These are phyloP conservation scores for Exophiala aquamarina DNA, from an alignment of 2,329 filamentous ascomycete genomes.

Conservation along the genomic window DNA sequence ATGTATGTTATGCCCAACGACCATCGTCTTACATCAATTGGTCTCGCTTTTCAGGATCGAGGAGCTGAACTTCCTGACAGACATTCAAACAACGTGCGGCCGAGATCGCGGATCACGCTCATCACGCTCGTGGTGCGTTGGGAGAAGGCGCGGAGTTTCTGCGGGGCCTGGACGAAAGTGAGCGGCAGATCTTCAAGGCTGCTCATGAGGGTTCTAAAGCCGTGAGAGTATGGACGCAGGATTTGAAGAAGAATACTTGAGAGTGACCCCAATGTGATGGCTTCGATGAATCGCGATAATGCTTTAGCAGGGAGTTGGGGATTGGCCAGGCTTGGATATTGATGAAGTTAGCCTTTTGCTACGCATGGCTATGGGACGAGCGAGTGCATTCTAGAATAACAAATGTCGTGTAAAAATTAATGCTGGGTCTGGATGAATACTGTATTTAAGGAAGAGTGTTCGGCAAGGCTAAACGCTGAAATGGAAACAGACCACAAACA, in stretches of 20 bases:
- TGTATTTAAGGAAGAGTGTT: background rate
- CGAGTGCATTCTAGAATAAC: too few relatives aligned
- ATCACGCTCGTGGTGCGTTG: conserved; percentile 63
- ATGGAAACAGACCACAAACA: conserved; percentile 2
- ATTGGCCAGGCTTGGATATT: background rate
- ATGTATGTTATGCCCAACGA: conserved; percentile 31
- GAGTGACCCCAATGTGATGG: too few relatives aligned
- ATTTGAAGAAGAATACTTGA: conserved; percentile 26
- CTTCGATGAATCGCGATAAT: too few relatives aligned
- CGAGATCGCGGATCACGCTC: conserved; percentile 84
- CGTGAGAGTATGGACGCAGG: conserved; percentile 25
- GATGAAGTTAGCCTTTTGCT: too few relatives aligned
- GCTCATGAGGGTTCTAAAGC: conserved; percentile 71
- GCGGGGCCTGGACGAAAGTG: conserved; percentile 84
- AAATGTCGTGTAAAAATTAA: too few relatives aligned
- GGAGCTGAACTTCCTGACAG: conserved; percentile 34
- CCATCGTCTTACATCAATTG: too few relatives aligned
- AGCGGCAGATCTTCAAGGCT: conserved; percentile 72
- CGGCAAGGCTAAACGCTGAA: conserved; percentile 2
- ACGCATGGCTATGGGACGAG: too few relatives aligned
- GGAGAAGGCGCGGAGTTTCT: conserved; percentile 74
- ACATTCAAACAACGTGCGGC: conserved; percentile 79
- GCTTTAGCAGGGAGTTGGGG: background rate
- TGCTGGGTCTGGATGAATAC: too few relatives aligned
- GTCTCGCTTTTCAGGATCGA: too few relatives aligned